phyloP scores from a whole-genome alignment of 2,329 filamentous ascomycete species.

The Myrmaecium sp. region DNA sequence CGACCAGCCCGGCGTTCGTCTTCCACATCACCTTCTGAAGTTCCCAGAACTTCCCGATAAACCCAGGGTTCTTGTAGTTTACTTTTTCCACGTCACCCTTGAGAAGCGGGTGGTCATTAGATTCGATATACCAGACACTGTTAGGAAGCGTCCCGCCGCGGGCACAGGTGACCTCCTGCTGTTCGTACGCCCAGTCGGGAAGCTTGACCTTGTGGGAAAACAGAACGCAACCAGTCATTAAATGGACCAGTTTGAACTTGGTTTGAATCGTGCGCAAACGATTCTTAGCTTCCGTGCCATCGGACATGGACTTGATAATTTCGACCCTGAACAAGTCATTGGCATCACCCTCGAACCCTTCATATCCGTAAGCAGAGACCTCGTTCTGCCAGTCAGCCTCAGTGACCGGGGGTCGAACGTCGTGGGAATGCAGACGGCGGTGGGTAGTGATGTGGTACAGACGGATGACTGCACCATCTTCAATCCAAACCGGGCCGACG shows the following conservation, averaged over 20 bases:
- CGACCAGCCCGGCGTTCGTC: conserved; percentile 88
- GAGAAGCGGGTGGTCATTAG: conserved; percentile 69
- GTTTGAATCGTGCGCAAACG: conserved; percentile 85
- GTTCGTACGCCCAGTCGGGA: conserved; percentile 92
- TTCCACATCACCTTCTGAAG: conserved; percentile 98
- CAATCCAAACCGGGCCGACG: conserved; percentile 50
- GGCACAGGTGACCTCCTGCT: conserved; percentile 98
- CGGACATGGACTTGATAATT: conserved; percentile 80
- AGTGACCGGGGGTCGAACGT: conserved; percentile 46
- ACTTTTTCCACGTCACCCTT: conserved; percentile 69
- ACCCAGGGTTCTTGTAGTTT: conserved; percentile 87
- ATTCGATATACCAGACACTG: conserved; percentile 92
- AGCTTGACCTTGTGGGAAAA: conserved; percentile 99
- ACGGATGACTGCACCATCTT: conserved; percentile 64
- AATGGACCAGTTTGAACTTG: conserved; percentile 86
- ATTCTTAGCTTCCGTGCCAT: conserved; percentile 60
- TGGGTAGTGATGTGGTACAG: conserved; percentile 73
- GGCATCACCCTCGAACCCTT: conserved; percentile 90
- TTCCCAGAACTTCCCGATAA: conserved; percentile 96
- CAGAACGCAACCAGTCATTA: conserved; percentile 91
- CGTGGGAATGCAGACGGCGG: conserved; percentile 87
- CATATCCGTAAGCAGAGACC: conserved; percentile 91
- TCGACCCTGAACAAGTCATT: conserved; percentile 93
- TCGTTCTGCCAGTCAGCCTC: conserved; percentile 70
- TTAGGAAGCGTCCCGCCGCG: conserved; percentile 83